These are phyloP conservation scores for Oldenlandia corymbosa DNA, from an alignment of 257 asterid species.

Conservation along the genomic window DNA sequence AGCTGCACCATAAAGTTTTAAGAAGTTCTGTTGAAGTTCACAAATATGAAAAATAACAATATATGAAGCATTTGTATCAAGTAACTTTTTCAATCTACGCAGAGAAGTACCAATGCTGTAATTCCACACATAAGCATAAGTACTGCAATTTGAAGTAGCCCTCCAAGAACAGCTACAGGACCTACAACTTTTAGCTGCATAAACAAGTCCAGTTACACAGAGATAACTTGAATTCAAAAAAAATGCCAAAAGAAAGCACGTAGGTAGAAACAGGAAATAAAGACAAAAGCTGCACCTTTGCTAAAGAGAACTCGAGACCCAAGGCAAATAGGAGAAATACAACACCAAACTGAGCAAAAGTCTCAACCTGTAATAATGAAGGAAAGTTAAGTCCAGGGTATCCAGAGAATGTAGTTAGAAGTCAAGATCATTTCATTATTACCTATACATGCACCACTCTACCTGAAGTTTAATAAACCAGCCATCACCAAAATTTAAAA, in stretches of 20 bases:
- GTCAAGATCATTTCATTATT: too few relatives aligned
- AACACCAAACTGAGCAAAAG: constrained; percentile 97
- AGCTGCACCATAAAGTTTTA: constrained; percentile 42
- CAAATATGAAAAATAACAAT: constrained; percentile 4
- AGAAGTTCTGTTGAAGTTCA: constrained; percentile 11
- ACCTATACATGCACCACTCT: too few relatives aligned
- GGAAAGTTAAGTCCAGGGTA: background rate
- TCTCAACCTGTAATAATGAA: constrained; percentile 65
- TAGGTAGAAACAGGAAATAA: background rate
- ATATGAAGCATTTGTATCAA: background rate
- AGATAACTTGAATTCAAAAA: background rate
- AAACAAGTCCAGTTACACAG: constrained; percentile 16
- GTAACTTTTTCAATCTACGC: constrained; percentile 9
- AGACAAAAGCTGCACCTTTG: constrained; percentile 46
- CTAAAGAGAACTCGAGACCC: constrained; percentile 88
- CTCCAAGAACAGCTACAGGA: constrained; percentile 91
- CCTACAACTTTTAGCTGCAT: constrained; percentile 92
- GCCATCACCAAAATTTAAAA: background rate
- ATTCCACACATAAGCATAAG: constrained; percentile 64
- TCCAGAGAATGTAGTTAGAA: background rate
- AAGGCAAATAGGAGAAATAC: constrained; percentile 93
- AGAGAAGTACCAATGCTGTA: constrained; percentile 54
- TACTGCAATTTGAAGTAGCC: constrained; percentile 73
- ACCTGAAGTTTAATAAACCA: background rate
- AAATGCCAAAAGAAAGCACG: background rate